Evolutionary conservation across 441 rosid genomes (phyloP), one percentile per base, ranked within the genome.

Genomic region (Theobroma grandiflorum): DNA sequence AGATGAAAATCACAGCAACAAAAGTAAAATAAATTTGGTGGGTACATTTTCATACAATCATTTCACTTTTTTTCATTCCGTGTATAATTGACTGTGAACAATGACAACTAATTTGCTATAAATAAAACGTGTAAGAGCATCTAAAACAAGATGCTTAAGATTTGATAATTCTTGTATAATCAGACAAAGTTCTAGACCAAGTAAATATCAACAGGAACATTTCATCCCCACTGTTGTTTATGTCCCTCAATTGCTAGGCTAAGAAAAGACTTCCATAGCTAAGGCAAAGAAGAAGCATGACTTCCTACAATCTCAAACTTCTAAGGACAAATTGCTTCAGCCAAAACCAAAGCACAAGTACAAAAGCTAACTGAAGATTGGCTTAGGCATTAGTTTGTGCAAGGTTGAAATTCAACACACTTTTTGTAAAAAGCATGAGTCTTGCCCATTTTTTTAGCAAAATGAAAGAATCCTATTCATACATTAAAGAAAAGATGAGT

Each of bases 221-320:
- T 49, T 71, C 8, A 38, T 38, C 37, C 8, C 15, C 35, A 20
- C 35, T 73, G 65, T 20, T 20, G 6, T 73, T 72, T 55, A 12
- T 3, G 8, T 20, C 76, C 57, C 76, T 73, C 65, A 73, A 73
- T 37, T 20, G 50, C 65, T 55, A 38, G 52, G 57, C 50, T 57
- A 72, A 35, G 16, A 50, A 72, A 53, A 72, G 18, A 37, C 6
- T 72, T n/a, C 76, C 45, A 35, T 37, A 53, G 9, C 18, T 33
- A 62, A 40, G 50, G 61, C 37, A 22, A 42, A 8, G 18, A 63
- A 35, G 49, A 69, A 52, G 50, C 62, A 3, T 4, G 6, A 69
- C 16, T 42, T 61, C 9, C 66, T 33, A 69, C 11, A 59, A 80
- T 68, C 43, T 64, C 38, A 31, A 47, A 62, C 18, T 58, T 11